Percentiles rank a stretch among this genome's conserved stretches.
These are phyloP conservation scores for Toxicodendron radicans DNA, from an alignment of 345 rosid species.

Conservation along the genomic window DNA sequence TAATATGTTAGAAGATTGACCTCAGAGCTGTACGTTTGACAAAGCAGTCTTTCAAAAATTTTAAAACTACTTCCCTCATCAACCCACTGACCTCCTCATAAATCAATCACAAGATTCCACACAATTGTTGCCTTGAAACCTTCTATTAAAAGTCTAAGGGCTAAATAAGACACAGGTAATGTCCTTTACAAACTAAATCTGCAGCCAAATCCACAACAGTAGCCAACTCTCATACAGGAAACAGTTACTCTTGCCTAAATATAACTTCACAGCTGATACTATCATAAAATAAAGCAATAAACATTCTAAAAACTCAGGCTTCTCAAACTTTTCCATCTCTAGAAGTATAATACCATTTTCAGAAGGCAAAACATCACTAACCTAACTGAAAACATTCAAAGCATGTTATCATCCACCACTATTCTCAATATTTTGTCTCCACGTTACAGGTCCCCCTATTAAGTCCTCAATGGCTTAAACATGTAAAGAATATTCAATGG, in stretches of 20 bases:
- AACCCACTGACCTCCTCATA: not conserved
- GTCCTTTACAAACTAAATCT: not conserved
- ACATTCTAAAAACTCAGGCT: not conserved
- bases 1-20: not conserved
- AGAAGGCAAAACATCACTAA: too few species aligned
- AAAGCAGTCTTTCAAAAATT: not conserved
- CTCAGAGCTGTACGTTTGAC: not conserved
- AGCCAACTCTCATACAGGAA: not conserved
- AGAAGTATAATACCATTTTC: not conserved
- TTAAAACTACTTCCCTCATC: not conserved
- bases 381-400: not conserved
- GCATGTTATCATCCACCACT: not conserved
- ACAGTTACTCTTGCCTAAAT: not conserved
- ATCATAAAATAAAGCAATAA: not conserved
- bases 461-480: too few species aligned
- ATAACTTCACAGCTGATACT: not conserved
- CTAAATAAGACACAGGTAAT: not conserved
- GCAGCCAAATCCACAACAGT: conserved; percentile 3
- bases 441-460: too few species aligned
- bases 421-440: not conserved
- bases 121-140: not conserved
- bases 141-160: not conserved
- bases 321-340: not conserved
- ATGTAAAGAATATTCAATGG: too few species aligned
- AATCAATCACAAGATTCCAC: not conserved